These are phyloP conservation scores for Lecanicillium sp. DNA, from an alignment of 2,329 filamentous ascomycete species.

Conservation along the genomic window DNA sequence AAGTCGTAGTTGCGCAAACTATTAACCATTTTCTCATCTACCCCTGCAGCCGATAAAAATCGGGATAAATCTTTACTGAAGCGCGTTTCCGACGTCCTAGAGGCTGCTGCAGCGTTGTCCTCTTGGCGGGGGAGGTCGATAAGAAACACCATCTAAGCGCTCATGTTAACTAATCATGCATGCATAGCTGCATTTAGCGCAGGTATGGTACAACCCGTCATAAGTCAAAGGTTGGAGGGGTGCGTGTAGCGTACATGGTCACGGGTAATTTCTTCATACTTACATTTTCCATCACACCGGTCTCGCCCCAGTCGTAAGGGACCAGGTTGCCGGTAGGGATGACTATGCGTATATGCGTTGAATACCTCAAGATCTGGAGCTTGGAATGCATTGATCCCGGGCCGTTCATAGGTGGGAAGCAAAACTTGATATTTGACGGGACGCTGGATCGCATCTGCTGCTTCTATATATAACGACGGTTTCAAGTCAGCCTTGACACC, in stretches of 20 bases:
- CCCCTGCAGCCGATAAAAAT: slow-evolving; percentile 59
- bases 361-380: slow-evolving; percentile 78
- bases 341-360: slow-evolving; percentile 65
- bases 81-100: slow-evolving; percentile 18
- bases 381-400: slow-evolving; percentile 87
- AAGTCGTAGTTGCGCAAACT: slow-evolving; percentile 80
- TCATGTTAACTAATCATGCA: slow-evolving; percentile 16
- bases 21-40: slow-evolving; percentile 55
- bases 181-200: too few relatives aligned
- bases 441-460: slow-evolving; percentile 38
- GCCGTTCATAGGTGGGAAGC: slow-evolving; percentile 75
- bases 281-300: slow-evolving; percentile 77
- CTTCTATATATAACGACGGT: slow-evolving; percentile 34
- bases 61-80: slow-evolving; percentile 65
- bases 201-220: too few relatives aligned
- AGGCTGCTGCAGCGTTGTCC: slow-evolving; percentile 13
- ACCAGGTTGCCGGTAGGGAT: slow-evolving; percentile 83
- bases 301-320: slow-evolving; percentile 83
- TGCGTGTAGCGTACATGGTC: too few relatives aligned
- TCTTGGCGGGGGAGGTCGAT: slow-evolving; percentile 71
- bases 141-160: slow-evolving; percentile 64
- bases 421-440: slow-evolving; percentile 53
- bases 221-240: too few relatives aligned
- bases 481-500: not conserved
- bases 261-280: not conserved